phyloP scores from a whole-genome alignment of 331 rosid species.

The Stylosanthes scabra region DNA sequence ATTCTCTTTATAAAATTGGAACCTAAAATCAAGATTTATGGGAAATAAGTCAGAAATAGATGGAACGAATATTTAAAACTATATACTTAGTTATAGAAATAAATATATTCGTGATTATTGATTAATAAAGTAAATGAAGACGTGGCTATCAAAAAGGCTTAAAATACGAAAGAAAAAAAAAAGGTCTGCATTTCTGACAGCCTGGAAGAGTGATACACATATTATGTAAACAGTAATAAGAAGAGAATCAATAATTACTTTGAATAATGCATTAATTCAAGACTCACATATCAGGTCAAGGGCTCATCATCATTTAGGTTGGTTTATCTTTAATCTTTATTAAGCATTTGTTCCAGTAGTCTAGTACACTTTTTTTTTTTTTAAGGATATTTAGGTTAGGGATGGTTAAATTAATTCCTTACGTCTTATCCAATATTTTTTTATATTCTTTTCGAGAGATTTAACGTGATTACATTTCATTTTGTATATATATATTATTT shows the following conservation, averaged over 20 bases:
- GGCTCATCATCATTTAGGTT: slow-evolving; percentile 5
- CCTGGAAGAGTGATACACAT: slow-evolving; percentile 5
- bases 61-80: no score
- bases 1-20: no score
- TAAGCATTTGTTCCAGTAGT: background rate
- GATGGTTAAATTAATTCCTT: no score
- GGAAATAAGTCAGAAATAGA: background rate
- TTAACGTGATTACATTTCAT: no score
- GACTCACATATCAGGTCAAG: background rate
- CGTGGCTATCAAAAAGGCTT: background rate
- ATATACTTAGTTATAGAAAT: background rate
- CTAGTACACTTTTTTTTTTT: no score
- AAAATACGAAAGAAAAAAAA: background rate
- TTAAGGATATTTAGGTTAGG: no score
- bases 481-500: no score
- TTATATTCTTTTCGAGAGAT: no score
- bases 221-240: background rate
- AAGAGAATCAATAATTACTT: background rate
- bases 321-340: background rate
- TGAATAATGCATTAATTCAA: background rate
- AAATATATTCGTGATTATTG: background rate
- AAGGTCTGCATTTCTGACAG: background rate
- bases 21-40: no score
- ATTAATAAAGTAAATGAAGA: background rate
- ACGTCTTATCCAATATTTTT: no score